Evolutionary conservation across 2,329 filamentous ascomycete species (phyloP).

Genomic region (Colletotrichum sp.): DNA sequence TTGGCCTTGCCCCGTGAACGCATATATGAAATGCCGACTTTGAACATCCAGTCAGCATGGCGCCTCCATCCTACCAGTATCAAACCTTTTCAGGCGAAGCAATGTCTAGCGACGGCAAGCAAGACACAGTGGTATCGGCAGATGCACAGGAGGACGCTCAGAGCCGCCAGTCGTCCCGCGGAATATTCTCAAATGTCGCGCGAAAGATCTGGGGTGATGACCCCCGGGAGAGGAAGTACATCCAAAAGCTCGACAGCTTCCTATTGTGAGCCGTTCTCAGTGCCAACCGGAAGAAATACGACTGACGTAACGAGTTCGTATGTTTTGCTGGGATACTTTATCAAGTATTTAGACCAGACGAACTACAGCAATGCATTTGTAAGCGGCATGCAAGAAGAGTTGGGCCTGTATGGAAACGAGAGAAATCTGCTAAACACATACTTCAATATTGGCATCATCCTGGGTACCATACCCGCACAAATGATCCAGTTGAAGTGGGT

Average conservation of each 20-base stretch:
- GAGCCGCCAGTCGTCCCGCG: not conserved
- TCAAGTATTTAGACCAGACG: slow-evolving; percentile 30
- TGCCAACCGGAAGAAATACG: not conserved
- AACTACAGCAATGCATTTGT: slow-evolving; percentile 35
- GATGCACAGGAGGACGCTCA: not conserved
- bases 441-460: slow-evolving; percentile 26
- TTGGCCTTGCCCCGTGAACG: not conserved
- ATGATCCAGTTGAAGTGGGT: slow-evolving; percentile 29
- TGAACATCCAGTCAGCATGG: not conserved
- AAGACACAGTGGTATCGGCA: not conserved
- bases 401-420: slow-evolving; percentile 27
- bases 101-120: not conserved
- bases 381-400: slow-evolving; percentile 29
- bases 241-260: not conserved
- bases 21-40: not conserved
- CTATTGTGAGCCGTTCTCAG: not conserved
- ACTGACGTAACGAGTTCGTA: not conserved
- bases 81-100: not conserved
- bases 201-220: not conserved
- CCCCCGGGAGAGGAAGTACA: not conserved
- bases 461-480: slow-evolving; percentile 29
- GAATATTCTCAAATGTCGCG: not conserved
- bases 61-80: not conserved
- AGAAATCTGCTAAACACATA: slow-evolving; percentile 26
- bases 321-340: slow-evolving; percentile 4